These are phyloP conservation scores for Lactarius hatsudake DNA, from an alignment of 768 basidiomycete species.

Conservation along the genomic window DNA sequence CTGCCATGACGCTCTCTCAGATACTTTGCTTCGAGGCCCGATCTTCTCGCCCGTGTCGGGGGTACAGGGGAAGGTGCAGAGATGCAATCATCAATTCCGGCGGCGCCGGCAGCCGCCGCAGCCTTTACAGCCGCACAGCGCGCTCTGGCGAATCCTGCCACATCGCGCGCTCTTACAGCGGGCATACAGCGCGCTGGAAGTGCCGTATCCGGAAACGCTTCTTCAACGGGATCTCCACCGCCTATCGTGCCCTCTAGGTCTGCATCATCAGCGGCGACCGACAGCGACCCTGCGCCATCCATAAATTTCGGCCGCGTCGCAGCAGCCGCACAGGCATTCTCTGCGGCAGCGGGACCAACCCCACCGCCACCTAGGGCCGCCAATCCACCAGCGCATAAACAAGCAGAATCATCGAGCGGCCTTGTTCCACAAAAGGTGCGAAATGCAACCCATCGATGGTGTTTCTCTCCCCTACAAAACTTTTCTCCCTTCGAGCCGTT, in stretches of 20 bases:
- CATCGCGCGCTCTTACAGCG: conserved; percentile 9
- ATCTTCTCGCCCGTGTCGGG: conserved; percentile 20
- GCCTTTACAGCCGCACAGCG: conserved; percentile 30
- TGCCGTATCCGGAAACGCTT: neutral
- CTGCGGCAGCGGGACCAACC: neutral
- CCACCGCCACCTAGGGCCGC: neutral
- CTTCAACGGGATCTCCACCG: neutral
- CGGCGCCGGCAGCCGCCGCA: neutral
- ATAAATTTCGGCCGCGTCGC: conserved; percentile 9
- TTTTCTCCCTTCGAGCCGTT: neutral
- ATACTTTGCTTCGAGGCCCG: conserved; percentile 27
- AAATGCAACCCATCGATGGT: neutral
- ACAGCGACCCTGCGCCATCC: neutral
- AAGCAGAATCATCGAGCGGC: neutral
- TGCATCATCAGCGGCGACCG: neutral
- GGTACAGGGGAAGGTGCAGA: neutral
- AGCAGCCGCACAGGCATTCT: conserved; percentile 20
- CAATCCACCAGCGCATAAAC: neutral
- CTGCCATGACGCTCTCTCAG: neutral
- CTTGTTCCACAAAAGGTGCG: conserved; percentile 18
- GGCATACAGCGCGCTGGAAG: conserved; percentile 12
- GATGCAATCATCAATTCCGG: neutral
- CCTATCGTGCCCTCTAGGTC: neutral
- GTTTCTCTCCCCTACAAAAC: neutral
- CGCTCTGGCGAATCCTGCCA: conserved; percentile 28